Evolutionary conservation across 2,329 filamentous ascomycete species (phyloP).

Genomic region (Thelonectria discophora): DNA sequence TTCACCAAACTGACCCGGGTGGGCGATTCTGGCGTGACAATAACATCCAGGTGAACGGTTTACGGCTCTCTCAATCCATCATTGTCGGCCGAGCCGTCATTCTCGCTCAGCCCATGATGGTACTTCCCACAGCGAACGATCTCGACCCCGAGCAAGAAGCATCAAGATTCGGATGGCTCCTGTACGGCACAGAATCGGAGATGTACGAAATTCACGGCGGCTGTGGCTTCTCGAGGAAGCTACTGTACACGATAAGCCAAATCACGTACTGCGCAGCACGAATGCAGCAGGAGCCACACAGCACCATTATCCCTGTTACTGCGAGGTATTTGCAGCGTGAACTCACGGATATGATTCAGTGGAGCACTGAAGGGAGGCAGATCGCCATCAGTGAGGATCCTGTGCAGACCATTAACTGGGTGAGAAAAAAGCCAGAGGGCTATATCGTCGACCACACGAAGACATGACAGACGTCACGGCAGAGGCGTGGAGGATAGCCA

Average conservation of each 20-base stretch:
- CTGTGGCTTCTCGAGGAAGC: constrained; percentile 53
- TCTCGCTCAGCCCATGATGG: constrained; percentile 52
- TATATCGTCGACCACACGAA: constrained; percentile 40
- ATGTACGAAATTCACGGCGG: constrained; percentile 52
- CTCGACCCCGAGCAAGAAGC: constrained; percentile 44
- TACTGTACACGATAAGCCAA: constrained; percentile 50
- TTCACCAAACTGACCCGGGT: constrained; percentile 49
- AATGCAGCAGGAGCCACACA: constrained; percentile 46
- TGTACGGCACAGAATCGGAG: constrained; percentile 48
- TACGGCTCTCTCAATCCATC: constrained; percentile 51
- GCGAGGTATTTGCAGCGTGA: constrained; percentile 41
- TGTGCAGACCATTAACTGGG: constrained; percentile 42
- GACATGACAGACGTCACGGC: constrained; percentile 53
- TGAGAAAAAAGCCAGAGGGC: constrained; percentile 36
- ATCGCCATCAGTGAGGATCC: constrained; percentile 31
- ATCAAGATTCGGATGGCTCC: constrained; percentile 50
- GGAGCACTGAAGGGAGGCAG: constrained; percentile 44
- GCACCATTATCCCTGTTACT: constrained; percentile 45
- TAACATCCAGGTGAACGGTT: constrained; percentile 47
- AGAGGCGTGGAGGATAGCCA: constrained; percentile 53
- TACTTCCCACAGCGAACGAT: constrained; percentile 39
- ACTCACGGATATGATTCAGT: constrained; percentile 47
- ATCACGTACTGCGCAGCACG: constrained; percentile 50
- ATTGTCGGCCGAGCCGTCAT: constrained; percentile 52
- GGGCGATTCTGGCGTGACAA: constrained; percentile 47